Conservation (phyloP, 495 filamentous ascomycete genomes). For the Podospora pseudopauciseta region DNA sequence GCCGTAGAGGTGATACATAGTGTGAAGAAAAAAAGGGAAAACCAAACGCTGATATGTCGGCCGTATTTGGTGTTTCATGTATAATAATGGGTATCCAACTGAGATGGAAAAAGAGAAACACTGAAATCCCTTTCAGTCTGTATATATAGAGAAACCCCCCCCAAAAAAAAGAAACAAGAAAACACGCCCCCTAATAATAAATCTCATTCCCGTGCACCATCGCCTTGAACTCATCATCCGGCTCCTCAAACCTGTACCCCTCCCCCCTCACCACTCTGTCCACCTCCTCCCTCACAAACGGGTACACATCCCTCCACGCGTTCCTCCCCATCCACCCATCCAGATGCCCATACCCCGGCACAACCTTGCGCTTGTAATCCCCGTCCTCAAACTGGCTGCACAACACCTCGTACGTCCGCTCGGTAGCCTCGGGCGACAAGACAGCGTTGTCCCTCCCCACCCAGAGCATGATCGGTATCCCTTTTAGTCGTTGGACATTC, state of each 20-base stretch:
- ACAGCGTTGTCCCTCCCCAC: constrained; percentile 60
- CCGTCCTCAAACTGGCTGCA: constrained; percentile 48
- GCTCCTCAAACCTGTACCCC: constrained; percentile 39
- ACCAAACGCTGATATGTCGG: background rate
- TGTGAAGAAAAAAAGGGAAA: background rate
- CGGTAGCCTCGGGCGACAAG: constrained; percentile 54
- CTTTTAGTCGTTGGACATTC: constrained; percentile 51
- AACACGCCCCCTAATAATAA: constrained; percentile 28
- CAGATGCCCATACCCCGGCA: constrained; percentile 63
- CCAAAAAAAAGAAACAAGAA: background rate
- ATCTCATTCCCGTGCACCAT: constrained; percentile 42
- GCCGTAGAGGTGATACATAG: background rate
- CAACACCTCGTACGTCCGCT: constrained; percentile 54
- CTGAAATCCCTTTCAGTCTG: background rate
- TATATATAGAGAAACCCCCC: background rate
- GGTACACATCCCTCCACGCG: constrained; percentile 61
- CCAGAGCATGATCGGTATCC: constrained; percentile 56
- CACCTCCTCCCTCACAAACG: constrained; percentile 54
- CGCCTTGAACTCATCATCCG: constrained; percentile 38
- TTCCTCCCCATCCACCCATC: constrained; percentile 64
- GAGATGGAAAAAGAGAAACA: background rate
- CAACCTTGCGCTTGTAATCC: constrained; percentile 50
- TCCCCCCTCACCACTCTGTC: constrained; percentile 45
- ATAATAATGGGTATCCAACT: background rate
- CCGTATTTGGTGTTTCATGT: background rate